Base-by-base conservation (phyloP, 192 early-diverging fungal species). In the Helicostylum pulchrum region DNA sequence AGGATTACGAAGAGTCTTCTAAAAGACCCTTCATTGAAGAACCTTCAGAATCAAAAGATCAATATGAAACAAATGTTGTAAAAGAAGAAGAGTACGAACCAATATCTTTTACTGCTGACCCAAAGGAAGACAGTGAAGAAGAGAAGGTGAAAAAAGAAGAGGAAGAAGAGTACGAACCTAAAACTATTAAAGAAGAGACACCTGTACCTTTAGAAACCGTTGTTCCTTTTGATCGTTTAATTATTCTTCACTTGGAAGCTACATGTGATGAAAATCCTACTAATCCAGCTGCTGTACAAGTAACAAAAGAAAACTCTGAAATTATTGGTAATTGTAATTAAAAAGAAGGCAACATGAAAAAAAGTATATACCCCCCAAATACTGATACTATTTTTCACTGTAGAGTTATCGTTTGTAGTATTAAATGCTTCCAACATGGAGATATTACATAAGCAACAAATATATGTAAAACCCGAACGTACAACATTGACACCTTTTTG, bases 251-350 rank as follows among this genome's bases (percentile, higher is more conserved):
- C 61, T 69, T 85, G 30, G 87, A 88, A 63, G 83, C 87, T 8
- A 90, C 87, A n/a, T 85, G 86, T 72, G 88, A 90, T 68, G 88
- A 88, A 19, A 84, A 82, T 63, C 80, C 78, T 47, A 72, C 81
- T 31, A 82, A 87, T 57, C 75, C 83, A 7, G 78, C 77, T 21
- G 65, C 73, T 19, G 57, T 83, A 30, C 74, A 81, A 47, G 87
- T 88, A 4, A 80, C 78, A 20, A 75, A 77, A 56, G 82, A 81
- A 50, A 84, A 78, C 54, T 68, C 80, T 6, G 82, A 84, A 65
- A 80, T 82, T 42, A 84, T 84, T 47, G 61, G 71, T 67, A 67
- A 67, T 19, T 12, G 47, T 5, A 31, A 55, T 19, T 12, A 23
- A 26, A 26, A 45, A 7, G 8, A 48, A 50, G 7, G n/a, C 0